Conservation (phyloP, 2,329 filamentous ascomycete species). For the Penicillium thymicola region DNA sequence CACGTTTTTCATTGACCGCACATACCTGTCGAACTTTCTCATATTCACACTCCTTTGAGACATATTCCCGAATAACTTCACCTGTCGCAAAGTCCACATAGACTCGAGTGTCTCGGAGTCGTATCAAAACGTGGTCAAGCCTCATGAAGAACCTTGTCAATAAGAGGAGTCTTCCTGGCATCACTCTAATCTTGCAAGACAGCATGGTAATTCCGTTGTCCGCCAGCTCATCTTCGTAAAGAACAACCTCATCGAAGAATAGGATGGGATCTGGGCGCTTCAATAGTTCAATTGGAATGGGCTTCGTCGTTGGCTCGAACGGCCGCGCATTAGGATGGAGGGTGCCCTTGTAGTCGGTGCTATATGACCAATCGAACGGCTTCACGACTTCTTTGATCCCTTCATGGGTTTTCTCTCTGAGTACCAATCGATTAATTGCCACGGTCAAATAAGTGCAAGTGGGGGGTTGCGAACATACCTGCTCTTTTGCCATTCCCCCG, state of each 20-base stretch:
- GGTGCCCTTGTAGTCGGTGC: constrained; percentile 78
- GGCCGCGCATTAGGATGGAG: constrained; percentile 41
- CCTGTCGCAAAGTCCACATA: constrained; percentile 83
- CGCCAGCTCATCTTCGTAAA: constrained; percentile 96
- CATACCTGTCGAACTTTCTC: constrained; percentile 69
- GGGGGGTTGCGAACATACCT: constrained; percentile 40
- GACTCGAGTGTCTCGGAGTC: constrained; percentile 83
- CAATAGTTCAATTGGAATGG: constrained; percentile 81
- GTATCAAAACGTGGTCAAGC: constrained; percentile 81
- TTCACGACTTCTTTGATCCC: constrained; percentile 92
- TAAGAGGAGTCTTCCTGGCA: constrained; percentile 82
- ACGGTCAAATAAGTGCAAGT: not conserved
- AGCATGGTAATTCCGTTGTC: constrained; percentile 93
- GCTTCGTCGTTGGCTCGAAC: constrained; percentile 47
- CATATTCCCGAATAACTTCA: constrained; percentile 84
- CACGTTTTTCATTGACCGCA: constrained; percentile 10
- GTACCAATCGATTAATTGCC: constrained; percentile 37
- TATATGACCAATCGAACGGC: constrained; percentile 98
- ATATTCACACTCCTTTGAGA: constrained; percentile 79
- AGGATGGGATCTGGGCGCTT: constrained; percentile 88
- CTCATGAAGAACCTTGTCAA: constrained; percentile 88
- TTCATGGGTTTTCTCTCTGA: constrained; percentile 72
- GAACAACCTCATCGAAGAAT: constrained; percentile 92
- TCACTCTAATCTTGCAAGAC: constrained; percentile 87
- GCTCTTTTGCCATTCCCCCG: constrained; percentile 77